Percentiles rank a stretch among this genome's conserved stretches.
Evolutionary conservation across 257 asterid species (phyloP).

Genomic region (Galeopsis tetrahit): DNA sequence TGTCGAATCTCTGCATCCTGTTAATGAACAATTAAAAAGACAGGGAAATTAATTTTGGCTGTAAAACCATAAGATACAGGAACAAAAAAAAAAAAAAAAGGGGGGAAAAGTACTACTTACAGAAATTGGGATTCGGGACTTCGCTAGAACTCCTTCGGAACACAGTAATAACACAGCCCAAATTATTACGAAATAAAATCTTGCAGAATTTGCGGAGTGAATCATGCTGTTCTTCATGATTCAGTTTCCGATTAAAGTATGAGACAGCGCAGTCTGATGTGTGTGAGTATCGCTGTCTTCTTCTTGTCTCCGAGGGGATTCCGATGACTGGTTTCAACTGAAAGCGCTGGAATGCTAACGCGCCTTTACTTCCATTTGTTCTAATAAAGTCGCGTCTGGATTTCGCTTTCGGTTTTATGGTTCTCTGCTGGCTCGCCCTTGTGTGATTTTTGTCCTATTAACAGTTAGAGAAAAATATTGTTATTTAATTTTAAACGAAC

Average conservation of each 20-base stretch:
- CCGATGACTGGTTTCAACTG: conserved; percentile 20
- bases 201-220: conserved; percentile 19
- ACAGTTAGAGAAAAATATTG: no score
- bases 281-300: conserved; percentile 17
- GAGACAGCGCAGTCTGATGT: background rate
- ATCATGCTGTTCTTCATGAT: conserved; percentile 31
- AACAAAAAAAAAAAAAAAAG: background rate
- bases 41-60: background rate
- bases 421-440: background rate
- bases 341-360: conserved; percentile 20
- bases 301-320: background rate
- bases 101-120: conserved; percentile 44
- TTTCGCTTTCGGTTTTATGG: background rate
- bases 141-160: conserved; percentile 55
- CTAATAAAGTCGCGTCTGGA: background rate
- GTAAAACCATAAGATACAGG: background rate
- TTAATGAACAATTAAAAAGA: conserved; percentile 11
- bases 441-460: background rate
- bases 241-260: conserved; percentile 7
- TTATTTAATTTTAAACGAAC: no score
- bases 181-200: background rate
- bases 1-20: conserved; percentile 73
- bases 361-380: background rate
- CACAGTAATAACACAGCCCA: conserved; percentile 40
- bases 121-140: conserved; percentile 73